Base-by-base conservation (phyloP, 169 alveolate species). In the Eimeria acervulina region DNA sequence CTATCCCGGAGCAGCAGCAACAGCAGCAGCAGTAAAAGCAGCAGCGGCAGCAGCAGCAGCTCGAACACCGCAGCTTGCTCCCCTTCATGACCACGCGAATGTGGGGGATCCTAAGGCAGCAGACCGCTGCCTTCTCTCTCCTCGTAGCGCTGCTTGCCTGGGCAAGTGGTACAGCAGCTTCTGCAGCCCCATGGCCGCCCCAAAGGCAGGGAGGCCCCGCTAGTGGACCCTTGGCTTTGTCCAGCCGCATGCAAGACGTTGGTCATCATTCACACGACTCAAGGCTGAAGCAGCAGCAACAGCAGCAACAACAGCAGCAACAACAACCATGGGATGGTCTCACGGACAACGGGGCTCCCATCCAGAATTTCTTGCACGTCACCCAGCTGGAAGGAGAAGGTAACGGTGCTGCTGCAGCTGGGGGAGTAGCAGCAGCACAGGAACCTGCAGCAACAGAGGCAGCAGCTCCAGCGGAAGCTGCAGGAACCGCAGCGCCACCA, bases 281-380 rank as follows among this genome's bases (percentile, higher is more conserved):
- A 15, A n/a, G 47, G 44, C 38, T n/a, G 36, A 42, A 42, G 70
- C 70, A 80, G 68, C 90, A 80, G 31, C 90, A 40, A 44, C 68
- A 38, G 85, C 85, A 36, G 85, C 85, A 17, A 31, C 85, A 38
- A 33, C 85, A 38, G 85, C 85, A 74, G 85, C 85, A 74, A 23
- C 83, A 72, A 15, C 83, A 72, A 33, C 51, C 21, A 31, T 42
- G 26, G 90, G 70, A 51, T 28, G 44, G 51, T n/a, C 72, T 47
- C 15, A 44, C 44, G 28, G 70, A 44, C n/a, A 47, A 63, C 90
- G 70, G 47, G 47, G 17, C 15, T 19, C 51, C 26, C 44, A 3
- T 2, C 36, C 72, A 8, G 55, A 84, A 28, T 61, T 84, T 59
- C 68, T 36, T 84, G 74, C 93, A 84, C 31, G 31, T 81, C 17